These are phyloP conservation scores for Fragaria nilgerrensis DNA, from an alignment of 306 rosid species.

Conservation along the genomic window DNA sequence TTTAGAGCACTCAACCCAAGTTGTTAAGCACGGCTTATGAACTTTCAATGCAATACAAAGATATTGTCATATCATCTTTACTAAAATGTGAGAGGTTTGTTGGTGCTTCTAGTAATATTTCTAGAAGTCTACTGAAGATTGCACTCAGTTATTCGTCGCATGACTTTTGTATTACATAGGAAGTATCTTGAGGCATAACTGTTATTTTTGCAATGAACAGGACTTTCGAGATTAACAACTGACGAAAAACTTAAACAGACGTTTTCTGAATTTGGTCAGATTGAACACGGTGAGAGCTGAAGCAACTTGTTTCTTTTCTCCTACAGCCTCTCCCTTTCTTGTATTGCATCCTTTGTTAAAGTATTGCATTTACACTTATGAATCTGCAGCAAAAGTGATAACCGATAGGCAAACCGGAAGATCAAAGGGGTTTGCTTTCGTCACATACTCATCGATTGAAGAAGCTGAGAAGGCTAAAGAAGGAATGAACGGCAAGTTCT, in stretches of 20 bases:
- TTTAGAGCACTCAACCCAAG: background rate
- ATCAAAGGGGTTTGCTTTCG: constrained; percentile 87
- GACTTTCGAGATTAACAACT: constrained; percentile 80
- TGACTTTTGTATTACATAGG: background rate
- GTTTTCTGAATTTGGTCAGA: constrained; percentile 76
- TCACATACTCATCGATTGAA: constrained; percentile 55
- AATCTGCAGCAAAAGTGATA: constrained; percentile 70
- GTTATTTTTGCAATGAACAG: constrained; percentile 37
- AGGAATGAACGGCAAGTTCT: constrained; percentile 84
- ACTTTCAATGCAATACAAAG: background rate
- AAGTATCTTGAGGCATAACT: background rate
- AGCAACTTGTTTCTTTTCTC: constrained; percentile 1
- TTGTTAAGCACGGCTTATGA: background rate
- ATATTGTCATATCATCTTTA: background rate
- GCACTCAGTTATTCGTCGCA: background rate
- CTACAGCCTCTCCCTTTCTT: background rate
- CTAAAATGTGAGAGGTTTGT: background rate
- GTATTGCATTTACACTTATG: constrained; percentile 15
- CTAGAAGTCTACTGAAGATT: background rate
- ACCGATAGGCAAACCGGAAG: constrained; percentile 77
- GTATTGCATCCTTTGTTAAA: constrained; percentile 21
- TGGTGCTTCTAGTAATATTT: background rate
- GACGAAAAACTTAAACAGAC: constrained; percentile 78
- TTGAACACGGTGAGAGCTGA: constrained; percentile 45
- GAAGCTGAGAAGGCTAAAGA: constrained; percentile 87